Base-by-base conservation (phyloP, 495 filamentous ascomycete species). In the Entonaema liquescens region DNA sequence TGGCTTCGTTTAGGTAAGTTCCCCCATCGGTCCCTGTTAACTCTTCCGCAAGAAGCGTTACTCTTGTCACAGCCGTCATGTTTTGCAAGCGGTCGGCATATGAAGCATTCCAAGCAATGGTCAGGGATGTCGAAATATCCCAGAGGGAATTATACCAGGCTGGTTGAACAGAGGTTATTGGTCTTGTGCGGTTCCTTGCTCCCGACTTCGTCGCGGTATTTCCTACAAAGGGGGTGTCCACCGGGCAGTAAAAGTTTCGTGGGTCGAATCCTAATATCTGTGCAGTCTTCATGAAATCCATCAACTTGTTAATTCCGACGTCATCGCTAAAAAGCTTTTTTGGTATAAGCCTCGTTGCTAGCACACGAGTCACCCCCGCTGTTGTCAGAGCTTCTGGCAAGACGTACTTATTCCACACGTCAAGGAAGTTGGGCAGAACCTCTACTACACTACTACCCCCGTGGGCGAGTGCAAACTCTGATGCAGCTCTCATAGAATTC, bases 1-100 rank as follows among this genome's bases (percentile, higher is more conserved):
- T 81, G 0, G 78, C 83, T 73, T 87, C 82, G 59, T 87, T 87
- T 65, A 81, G 31, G 68, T 86, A 85, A 4, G 81, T 73, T 5
- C 84, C 83, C 56, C 80, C 79, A 49, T 78, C 74, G 19, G 78
- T 79, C 11, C 75, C 70, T 12, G 83, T 83, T 25, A 87, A 67
- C 8, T 80, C 79, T 23, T 82, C 80, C 6, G 86, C 74, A 21
- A 82, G 76, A 5, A 79, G 73, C 6, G 84, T 81, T 5, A 78
- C 73, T 13, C 80, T 77, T 1, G 78, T 81, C 62, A 83, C 42
- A 8, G 83, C 80, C n/a, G 74, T 77, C 63, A 79, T 68, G 17
- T 79, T 76, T 17, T 74, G 74, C 17, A 75, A 23, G n/a, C 80
- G 17, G 1, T 13, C 42, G 42, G 19, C 42, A 11, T 47, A 47